Evolutionary conservation across 1,139 yeast genomes (phyloP).

Genomic region (Yamadazyma blattariae): DNA sequence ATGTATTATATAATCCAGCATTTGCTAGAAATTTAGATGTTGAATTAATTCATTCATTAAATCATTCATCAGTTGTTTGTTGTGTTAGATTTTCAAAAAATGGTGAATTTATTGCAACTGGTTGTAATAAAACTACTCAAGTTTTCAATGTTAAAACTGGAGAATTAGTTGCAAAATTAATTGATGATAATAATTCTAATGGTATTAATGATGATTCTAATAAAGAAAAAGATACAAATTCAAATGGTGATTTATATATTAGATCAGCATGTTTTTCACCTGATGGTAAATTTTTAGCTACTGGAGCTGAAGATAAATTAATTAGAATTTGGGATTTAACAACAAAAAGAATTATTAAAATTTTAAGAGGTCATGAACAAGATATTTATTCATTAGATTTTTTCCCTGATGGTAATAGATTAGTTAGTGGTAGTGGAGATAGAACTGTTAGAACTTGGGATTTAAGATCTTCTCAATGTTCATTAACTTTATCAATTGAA

Average conservation of each 20-base stretch:
- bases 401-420: conserved; percentile 91
- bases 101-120: conserved; percentile 93
- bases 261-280: conserved; percentile 97
- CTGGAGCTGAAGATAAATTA: conserved; percentile 97
- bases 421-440: conserved; percentile 96
- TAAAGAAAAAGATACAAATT: conserved; percentile 24
- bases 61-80: conserved; percentile 93
- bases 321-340: conserved; percentile 96
- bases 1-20: conserved; percentile 88
- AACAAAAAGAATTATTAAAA: conserved; percentile 81
- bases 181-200: conserved; percentile 66
- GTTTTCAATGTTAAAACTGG: conserved; percentile 93
- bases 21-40: conserved; percentile 69
- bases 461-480: conserved; percentile 86
- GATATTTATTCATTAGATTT: conserved; percentile 95
- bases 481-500: conserved; percentile 84
- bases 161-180: conserved; percentile 79
- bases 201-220: conserved; percentile 34
- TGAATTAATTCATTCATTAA: conserved; percentile 83
- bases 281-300: conserved; percentile 91
- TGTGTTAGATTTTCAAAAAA: conserved; percentile 92
- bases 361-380: conserved; percentile 94
- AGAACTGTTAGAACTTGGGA: conserved; percentile 98
- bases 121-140: conserved; percentile 94
- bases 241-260: conserved; percentile 80